phyloP scores from a whole-genome alignment of 192 early-diverging fungal species.

The Coemansia sp. region DNA sequence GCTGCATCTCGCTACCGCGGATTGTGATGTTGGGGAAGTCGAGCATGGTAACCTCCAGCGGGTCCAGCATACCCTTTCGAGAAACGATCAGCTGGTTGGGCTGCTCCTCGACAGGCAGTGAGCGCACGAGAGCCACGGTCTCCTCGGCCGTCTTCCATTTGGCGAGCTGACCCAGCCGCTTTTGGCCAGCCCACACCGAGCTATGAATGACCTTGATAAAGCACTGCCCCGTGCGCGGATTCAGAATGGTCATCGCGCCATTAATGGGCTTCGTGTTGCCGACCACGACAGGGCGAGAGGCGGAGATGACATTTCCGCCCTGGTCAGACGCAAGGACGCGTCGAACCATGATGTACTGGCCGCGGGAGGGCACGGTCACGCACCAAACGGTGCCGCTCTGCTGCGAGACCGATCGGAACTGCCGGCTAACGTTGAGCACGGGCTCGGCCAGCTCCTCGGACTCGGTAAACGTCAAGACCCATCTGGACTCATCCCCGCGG shows the following conservation, averaged over 20 bases:
- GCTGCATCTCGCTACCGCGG: slow-evolving; percentile 94
- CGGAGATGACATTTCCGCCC: slow-evolving; percentile 7
- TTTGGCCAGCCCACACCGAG: slow-evolving; percentile 98
- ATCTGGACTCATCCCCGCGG: background rate
- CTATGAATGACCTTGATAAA: slow-evolving; percentile 99
- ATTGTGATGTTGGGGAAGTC: slow-evolving; percentile 99
- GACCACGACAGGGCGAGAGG: slow-evolving; percentile 44
- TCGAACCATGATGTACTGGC: slow-evolving; percentile 36
- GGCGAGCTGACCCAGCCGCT: slow-evolving; percentile 97
- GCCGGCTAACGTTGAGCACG: slow-evolving; percentile 8
- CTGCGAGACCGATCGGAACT: slow-evolving; percentile 15
- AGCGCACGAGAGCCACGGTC: slow-evolving; percentile 98
- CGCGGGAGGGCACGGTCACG: slow-evolving; percentile 37
- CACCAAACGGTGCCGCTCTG: slow-evolving; percentile 34
- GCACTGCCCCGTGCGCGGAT: slow-evolving; percentile 96
- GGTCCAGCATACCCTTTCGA: slow-evolving; percentile 99
- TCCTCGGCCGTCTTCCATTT: slow-evolving; percentile 99
- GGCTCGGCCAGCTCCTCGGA: slow-evolving; percentile 14
- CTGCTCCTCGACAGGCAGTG: slow-evolving; percentile 98
- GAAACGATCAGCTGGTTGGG: slow-evolving; percentile 99
- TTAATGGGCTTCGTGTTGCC: slow-evolving; percentile 95
- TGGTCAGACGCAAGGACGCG: slow-evolving; percentile 14
- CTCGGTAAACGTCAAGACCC: slow-evolving; percentile 15
- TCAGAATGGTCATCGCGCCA: slow-evolving; percentile 98
- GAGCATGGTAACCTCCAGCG: slow-evolving; percentile 82